These are phyloP conservation scores for Dryas alaskensis DNA, from an alignment of 306 rosid genomes.

Conservation along the genomic window DNA sequence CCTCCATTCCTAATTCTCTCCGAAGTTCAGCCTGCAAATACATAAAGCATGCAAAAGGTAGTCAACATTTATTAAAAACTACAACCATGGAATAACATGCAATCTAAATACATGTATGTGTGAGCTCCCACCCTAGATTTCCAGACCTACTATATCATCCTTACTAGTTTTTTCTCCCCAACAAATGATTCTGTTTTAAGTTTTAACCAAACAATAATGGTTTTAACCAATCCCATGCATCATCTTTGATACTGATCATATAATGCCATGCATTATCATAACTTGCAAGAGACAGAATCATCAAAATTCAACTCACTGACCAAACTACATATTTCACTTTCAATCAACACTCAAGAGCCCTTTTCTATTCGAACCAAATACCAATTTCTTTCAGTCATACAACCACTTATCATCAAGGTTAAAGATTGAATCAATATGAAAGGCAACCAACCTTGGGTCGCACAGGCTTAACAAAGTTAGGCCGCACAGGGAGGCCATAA, in stretches of 20 bases:
- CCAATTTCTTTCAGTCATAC: background rate
- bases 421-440: slow-evolving; percentile 2
- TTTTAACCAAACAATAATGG: background rate
- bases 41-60: slow-evolving; percentile 11
- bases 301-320: background rate
- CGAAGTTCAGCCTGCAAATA: slow-evolving; percentile 59
- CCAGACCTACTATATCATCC: background rate
- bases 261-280: background rate
- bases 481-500: slow-evolving; percentile 87
- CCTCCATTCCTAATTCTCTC: slow-evolving; percentile 84
- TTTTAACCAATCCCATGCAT: background rate
- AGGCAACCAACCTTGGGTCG: slow-evolving; percentile 65
- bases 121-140: background rate
- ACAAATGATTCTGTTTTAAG: background rate
- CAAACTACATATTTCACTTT: background rate
- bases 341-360: background rate
- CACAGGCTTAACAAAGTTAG: slow-evolving; percentile 83
- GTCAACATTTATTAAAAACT: background rate
- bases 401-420: slow-evolving; percentile 13
- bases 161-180: background rate
- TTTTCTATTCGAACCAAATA: background rate
- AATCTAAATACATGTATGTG: background rate
- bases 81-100: background rate
- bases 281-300: background rate
- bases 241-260: background rate